phyloP scores from a whole-genome alignment of 495 filamentous ascomycete species.

The Neurospora intermedia region DNA sequence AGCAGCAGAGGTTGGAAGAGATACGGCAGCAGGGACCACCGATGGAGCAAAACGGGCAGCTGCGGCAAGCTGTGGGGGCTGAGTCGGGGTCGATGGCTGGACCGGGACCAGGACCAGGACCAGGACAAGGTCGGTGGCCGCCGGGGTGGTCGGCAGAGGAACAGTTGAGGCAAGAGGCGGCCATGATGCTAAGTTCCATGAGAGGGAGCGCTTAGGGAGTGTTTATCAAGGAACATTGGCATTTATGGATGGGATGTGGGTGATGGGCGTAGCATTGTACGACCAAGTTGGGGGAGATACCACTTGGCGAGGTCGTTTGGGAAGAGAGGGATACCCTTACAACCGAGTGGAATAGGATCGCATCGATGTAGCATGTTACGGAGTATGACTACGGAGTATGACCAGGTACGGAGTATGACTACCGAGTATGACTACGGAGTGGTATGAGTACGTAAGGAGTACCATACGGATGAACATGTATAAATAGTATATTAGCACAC shows the following conservation, averaged over 20 bases:
- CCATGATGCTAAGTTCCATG: slow-evolving; percentile 12
- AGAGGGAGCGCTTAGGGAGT: slow-evolving; percentile 1
- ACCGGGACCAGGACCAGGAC: neutral
- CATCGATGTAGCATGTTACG: neutral
- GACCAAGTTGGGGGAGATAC: no score
- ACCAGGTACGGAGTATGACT: neutral
- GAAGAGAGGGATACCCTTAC: no score
- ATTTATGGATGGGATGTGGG: neutral
- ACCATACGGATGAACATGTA: neutral
- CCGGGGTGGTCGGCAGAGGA: slow-evolving; percentile 12
- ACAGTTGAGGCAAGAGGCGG: slow-evolving; percentile 16
- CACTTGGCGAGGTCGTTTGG: no score
- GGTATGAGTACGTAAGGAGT: neutral
- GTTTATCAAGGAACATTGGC: neutral
- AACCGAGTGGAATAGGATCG: no score
- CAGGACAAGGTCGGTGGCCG: neutral
- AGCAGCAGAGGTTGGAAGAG: neutral
- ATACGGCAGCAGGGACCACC: neutral
- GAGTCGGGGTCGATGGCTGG: neutral
- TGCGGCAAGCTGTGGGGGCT: neutral
- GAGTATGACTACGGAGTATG: neutral
- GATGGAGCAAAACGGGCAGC: neutral
- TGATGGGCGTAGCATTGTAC: neutral
- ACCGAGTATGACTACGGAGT: neutral
- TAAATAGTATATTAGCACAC: neutral